phyloP scores from a whole-genome alignment of 257 asterid genomes.

The Coffea eugenioides region DNA sequence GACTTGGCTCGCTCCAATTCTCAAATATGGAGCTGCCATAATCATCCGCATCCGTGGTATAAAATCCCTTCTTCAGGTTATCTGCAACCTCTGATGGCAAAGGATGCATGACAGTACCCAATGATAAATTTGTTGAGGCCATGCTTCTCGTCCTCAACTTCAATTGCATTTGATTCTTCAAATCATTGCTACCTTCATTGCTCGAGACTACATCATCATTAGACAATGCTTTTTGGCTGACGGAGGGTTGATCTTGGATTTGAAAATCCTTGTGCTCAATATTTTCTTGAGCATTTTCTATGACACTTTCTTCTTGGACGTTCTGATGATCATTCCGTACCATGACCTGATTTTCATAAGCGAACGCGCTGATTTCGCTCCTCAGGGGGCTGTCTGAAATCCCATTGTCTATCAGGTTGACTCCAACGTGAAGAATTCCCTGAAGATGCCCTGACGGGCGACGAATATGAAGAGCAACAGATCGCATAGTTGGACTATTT shows the following conservation, averaged over 20 bases:
- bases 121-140: slow-evolving; percentile 29
- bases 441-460: slow-evolving; percentile 70
- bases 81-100: slow-evolving; percentile 59
- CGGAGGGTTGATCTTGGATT: not conserved
- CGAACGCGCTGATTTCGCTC: slow-evolving; percentile 26
- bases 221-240: not conserved
- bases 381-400: slow-evolving; percentile 8
- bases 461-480: slow-evolving; percentile 45
- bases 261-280: not conserved
- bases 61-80: slow-evolving; percentile 47
- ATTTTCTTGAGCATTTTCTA: not conserved
- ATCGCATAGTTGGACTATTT: slow-evolving; percentile 34
- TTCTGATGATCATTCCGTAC: not conserved
- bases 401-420: slow-evolving; percentile 41
- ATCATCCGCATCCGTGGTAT: slow-evolving; percentile 32
- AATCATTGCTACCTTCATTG: not conserved
- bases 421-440: slow-evolving; percentile 57
- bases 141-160: slow-evolving; percentile 22
- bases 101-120: slow-evolving; percentile 42
- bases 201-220: not conserved
- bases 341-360: not conserved
- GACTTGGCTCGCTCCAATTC: slow-evolving; percentile 54
- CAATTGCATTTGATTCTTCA: slow-evolving; percentile 22
- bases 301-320: not conserved
- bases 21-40: slow-evolving; percentile 70